Evolutionary conservation across 768 basidiomycete genomes (phyloP).

Genomic region (Lactarius hatsudake): DNA sequence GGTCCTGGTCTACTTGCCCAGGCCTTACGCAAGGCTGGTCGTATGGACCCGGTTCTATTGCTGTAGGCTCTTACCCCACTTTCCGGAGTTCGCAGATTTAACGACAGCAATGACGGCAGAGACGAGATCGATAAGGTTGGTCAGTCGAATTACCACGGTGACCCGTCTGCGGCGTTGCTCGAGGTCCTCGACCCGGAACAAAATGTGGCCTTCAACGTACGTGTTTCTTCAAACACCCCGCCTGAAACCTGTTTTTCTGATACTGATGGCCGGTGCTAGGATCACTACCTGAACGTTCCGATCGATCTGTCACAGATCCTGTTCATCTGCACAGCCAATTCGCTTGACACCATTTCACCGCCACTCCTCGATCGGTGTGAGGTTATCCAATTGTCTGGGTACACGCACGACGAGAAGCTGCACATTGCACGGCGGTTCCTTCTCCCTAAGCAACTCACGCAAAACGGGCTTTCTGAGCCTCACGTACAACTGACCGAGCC

Average conservation of each 20-base stretch:
- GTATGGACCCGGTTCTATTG: slow-evolving; percentile 76
- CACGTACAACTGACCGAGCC: slow-evolving; percentile 68
- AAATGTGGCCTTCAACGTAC: slow-evolving; percentile 75
- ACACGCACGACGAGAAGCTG: slow-evolving; percentile 89
- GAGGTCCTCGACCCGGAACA: slow-evolving; percentile 96
- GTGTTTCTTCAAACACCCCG: slow-evolving; percentile 31
- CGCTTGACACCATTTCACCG: slow-evolving; percentile 82
- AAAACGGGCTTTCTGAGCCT: slow-evolving; percentile 66
- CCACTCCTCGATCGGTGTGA: slow-evolving; percentile 91
- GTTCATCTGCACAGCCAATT: slow-evolving; percentile 92
- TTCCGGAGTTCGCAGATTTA: slow-evolving; percentile 2
- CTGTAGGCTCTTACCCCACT: slow-evolving; percentile 39
- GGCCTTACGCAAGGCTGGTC: slow-evolving; percentile 79
- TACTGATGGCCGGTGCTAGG: slow-evolving; percentile 41
- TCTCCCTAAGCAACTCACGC: slow-evolving; percentile 79
- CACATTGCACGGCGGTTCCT: slow-evolving; percentile 86
- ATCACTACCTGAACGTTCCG: slow-evolving; percentile 90
- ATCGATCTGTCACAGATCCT: slow-evolving; percentile 85
- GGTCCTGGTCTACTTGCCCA: slow-evolving; percentile 85
- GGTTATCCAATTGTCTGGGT: slow-evolving; percentile 77
- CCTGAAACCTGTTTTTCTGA: not conserved
- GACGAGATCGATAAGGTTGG: slow-evolving; percentile 95
- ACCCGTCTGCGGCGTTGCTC: slow-evolving; percentile 84
- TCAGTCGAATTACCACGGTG: slow-evolving; percentile 85
- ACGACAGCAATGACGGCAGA: slow-evolving; percentile 26